A percentile compares a stretch with the other conserved stretches of the same genome.
Evolutionary conservation across 495 filamentous ascomycete genomes (phyloP).

Genomic region (Ascodesmis nigricans): DNA sequence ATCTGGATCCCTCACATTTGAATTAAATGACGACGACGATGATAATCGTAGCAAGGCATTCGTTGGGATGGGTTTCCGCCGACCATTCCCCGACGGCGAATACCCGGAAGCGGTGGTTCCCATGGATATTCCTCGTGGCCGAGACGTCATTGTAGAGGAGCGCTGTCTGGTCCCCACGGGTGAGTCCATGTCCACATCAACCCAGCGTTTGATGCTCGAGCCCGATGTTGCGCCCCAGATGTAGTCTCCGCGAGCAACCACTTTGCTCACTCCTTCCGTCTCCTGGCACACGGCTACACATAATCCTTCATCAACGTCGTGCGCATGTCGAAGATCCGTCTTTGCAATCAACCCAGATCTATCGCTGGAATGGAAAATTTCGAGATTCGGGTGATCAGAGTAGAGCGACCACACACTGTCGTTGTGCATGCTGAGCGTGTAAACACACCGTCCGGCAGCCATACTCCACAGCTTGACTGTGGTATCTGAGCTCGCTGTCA

Average conservation of each 20-base stretch:
- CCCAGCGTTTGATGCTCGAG: slow-evolving; percentile 90
- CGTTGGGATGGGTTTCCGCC: slow-evolving; percentile 44
- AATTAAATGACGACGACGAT: slow-evolving; percentile 55
- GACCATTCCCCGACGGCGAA: slow-evolving; percentile 14
- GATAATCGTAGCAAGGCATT: slow-evolving; percentile 59
- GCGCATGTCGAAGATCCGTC: slow-evolving; percentile 56
- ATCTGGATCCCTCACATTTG: slow-evolving; percentile 29
- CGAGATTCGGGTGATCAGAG: slow-evolving; percentile 64
- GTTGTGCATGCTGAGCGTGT: slow-evolving; percentile 96
- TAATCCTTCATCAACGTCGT: slow-evolving; percentile 60
- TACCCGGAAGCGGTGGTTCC: slow-evolving; percentile 24
- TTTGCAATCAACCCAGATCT: slow-evolving; percentile 80
- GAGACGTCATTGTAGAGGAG: slow-evolving; percentile 15
- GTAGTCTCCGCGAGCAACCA: slow-evolving; percentile 55
- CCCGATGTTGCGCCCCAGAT: slow-evolving; percentile 90
- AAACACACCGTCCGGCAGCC: slow-evolving; percentile 81
- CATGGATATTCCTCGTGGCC: slow-evolving; percentile 21
- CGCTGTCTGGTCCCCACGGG: slow-evolving; percentile 24
- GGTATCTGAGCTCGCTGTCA: slow-evolving; percentile 90
- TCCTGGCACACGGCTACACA: slow-evolving; percentile 79
- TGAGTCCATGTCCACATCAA: slow-evolving; percentile 54
- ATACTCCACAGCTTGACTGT: slow-evolving; percentile 96
- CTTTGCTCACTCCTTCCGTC: slow-evolving; percentile 59
- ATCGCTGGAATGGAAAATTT: slow-evolving; percentile 85
- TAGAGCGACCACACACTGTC: slow-evolving; percentile 94